Conservation (phyloP, 2,329 filamentous ascomycete species). For the Aspergillus pseudonomiae region DNA sequence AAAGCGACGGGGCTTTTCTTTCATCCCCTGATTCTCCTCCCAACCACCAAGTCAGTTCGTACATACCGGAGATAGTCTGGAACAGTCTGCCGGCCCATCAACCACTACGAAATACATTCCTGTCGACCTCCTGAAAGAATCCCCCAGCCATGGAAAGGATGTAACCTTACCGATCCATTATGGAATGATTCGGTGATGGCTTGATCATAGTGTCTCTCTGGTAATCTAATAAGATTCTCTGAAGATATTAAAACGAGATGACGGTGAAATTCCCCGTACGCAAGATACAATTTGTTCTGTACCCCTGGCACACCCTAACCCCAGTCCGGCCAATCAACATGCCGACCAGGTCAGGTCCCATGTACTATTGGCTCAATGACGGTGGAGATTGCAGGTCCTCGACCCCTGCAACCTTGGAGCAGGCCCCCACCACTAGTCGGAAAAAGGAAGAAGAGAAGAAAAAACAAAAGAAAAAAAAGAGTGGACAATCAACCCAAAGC, state of each 20-base stretch:
- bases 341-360: not conserved
- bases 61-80: conserved; percentile 12
- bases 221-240: conserved; percentile 4
- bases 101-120: not conserved
- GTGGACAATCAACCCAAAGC: not conserved
- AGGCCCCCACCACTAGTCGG: not conserved
- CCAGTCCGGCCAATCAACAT: not conserved
- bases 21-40: conserved; percentile 10
- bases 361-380: not conserved
- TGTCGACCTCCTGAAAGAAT: conserved; percentile 6
- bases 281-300: too few species aligned
- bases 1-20: not conserved
- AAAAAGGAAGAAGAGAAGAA: not conserved
- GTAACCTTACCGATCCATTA: not conserved
- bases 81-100: conserved; percentile 4
- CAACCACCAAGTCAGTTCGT: conserved; percentile 3
- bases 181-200: not conserved
- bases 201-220: not conserved
- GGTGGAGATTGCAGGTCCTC: not conserved
- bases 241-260: not conserved
- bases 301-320: conserved; percentile 3
- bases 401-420: not conserved
- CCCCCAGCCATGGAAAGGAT: not conserved
- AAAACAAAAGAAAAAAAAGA: not conserved
- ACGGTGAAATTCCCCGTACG: not conserved